A percentile compares a stretch with the other conserved stretches of the same genome.
Evolutionary conservation across 1,284 basidiomycete genomes (phyloP).

Genomic region (Spongispora temasekensis): DNA sequence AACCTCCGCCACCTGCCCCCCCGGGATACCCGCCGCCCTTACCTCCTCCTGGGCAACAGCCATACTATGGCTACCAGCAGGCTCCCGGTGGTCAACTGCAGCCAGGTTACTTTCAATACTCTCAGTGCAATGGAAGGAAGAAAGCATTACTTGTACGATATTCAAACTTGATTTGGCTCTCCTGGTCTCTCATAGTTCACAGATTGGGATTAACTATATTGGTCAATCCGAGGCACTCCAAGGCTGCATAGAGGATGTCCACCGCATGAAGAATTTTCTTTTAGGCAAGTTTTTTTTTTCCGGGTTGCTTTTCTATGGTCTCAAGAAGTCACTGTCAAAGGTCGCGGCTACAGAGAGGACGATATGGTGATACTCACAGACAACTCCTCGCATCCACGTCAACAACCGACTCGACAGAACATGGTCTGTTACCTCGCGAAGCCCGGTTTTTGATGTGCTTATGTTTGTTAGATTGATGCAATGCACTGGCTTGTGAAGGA

Average conservation of each 20-base stretch:
- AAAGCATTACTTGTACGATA: conserved; percentile 76
- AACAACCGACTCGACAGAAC: conserved; percentile 77
- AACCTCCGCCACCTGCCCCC: conserved; percentile 36
- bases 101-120: conserved; percentile 79
- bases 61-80: conserved; percentile 70
- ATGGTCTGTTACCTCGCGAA: conserved; percentile 55
- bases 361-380: conserved; percentile 92
- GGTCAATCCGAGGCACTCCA: conserved; percentile 62
- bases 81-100: conserved; percentile 49
- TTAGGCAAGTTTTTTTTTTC: conserved; percentile 46
- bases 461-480: conserved; percentile 54
- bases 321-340: conserved; percentile 6
- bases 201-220: conserved; percentile 87
- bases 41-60: conserved; percentile 65
- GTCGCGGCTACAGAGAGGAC: conserved; percentile 65
- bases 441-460: neutral
- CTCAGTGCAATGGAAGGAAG: conserved; percentile 79
- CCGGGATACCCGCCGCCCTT: conserved; percentile 37
- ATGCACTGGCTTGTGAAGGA: conserved; percentile 90
- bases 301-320: neutral
- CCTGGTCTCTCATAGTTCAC: neutral
- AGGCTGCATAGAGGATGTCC: conserved; percentile 89
- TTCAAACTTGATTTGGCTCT: neutral
- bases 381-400: conserved; percentile 60
- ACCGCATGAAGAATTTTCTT: conserved; percentile 76